Conservation (phyloP, 2,329 filamentous ascomycete species). For the Colletotrichum eremochloae region DNA sequence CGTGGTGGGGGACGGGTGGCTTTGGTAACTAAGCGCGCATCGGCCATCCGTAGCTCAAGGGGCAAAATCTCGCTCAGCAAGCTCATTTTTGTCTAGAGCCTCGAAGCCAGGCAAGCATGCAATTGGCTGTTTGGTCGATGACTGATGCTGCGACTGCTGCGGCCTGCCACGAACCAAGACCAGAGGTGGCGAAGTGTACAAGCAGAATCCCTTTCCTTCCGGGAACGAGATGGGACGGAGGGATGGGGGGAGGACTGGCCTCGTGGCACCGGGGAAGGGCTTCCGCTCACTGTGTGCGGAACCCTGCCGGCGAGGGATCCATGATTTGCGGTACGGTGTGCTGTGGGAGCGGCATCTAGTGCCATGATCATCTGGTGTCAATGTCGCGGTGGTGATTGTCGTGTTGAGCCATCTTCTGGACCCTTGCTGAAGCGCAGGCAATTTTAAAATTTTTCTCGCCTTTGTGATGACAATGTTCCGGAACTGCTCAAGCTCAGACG, state of each 20-base stretch:
- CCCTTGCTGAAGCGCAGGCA: conserved; percentile 19
- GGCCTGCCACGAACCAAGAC: conserved; percentile 22
- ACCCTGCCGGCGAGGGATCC: conserved; percentile 4
- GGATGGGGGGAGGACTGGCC: conserved; percentile 22
- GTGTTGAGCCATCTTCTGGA: conserved; percentile 3
- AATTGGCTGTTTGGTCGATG: conserved; percentile 17
- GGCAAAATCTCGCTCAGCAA: background rate
- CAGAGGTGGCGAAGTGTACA: conserved; percentile 18
- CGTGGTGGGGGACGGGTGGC: background rate
- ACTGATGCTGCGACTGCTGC: background rate
- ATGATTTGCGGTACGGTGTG: conserved; percentile 1
- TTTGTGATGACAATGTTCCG: conserved; percentile 37
- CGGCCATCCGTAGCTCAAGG: background rate
- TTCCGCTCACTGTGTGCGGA: conserved; percentile 31
- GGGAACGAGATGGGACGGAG: conserved; percentile 34
- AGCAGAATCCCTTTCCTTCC: conserved; percentile 1
- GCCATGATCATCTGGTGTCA: conserved; percentile 3
- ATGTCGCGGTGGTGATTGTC: conserved; percentile 8
- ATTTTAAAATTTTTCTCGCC: conserved; percentile 39
- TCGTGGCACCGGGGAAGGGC: conserved; percentile 42
- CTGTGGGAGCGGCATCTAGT: background rate
- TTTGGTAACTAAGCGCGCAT: background rate
- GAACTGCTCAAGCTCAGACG: conserved; percentile 30
- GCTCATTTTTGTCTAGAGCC: conserved; percentile 11
- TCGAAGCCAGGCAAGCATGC: conserved; percentile 3